phyloP scores from a whole-genome alignment of 257 asterid genomes.

The Jasminum sambac region DNA sequence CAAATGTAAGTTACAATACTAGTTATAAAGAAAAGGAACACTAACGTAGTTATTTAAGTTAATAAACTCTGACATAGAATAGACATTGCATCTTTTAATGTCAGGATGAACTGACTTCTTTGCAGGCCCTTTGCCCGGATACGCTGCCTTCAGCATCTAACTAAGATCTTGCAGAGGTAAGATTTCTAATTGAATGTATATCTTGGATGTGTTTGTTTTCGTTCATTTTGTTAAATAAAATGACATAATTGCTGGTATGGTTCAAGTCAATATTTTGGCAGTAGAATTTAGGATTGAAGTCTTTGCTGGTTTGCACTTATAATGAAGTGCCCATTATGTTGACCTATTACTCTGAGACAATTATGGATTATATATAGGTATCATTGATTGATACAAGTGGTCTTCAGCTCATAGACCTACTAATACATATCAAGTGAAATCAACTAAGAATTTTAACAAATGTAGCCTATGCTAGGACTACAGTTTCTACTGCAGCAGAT shows the following conservation, averaged over 20 bases:
- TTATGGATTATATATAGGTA: neutral
- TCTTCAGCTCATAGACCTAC: conserved; percentile 19
- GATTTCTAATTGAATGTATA: neutral
- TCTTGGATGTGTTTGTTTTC: neutral
- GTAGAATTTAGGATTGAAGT: neutral
- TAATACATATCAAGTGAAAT: conserved; percentile 20
- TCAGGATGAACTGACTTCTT: neutral
- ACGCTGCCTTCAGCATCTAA: neutral
- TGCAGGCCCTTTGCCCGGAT: conserved; percentile 6
- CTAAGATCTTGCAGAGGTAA: neutral
- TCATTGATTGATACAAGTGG: conserved; percentile 11
- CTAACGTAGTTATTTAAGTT: conserved; percentile 1
- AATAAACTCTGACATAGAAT: conserved; percentile 17
- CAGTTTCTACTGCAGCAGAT: conserved; percentile 55
- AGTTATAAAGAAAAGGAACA: conserved; percentile 11
- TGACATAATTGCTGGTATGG: neutral
- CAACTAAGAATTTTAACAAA: conserved; percentile 10
- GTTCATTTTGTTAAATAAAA: neutral
- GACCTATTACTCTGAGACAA: neutral
- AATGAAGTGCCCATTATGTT: neutral
- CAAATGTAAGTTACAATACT: conserved; percentile 24
- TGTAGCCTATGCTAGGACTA: conserved; percentile 44
- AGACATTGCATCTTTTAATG: neutral
- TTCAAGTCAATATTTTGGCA: neutral
- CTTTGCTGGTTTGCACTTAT: neutral